Evolutionary conservation across 306 rosid species (phyloP), one percentile per base, ranked within the genome.

Genomic region (Cucurbita ficifolia): DNA sequence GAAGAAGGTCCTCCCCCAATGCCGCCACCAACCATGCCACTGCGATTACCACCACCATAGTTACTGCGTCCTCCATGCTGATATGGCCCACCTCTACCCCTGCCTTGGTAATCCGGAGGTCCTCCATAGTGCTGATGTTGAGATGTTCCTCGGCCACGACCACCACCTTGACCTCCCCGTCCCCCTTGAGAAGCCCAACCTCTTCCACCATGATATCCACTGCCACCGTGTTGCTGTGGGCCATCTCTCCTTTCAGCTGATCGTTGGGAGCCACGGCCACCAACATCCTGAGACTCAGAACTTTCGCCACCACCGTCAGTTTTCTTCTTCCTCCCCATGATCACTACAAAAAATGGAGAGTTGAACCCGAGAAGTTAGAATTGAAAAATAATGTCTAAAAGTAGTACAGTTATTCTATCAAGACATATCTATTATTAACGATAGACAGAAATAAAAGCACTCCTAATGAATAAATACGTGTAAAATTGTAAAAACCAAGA

Each of bases 11-110:
- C 88, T 65, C 81, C 80, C 46, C 82, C 86, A 5, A 82, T 24
- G n/a, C 87, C 85, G 73, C 88, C 89, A 59, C 82, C 79, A 18
- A 82, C 85, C 4, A 83, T 24, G 14, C 86, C 85, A 38, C 86
- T 38, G 4, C 85, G 82, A 75, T 78, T 85, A n/a, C 85, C 90
- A 59, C 85, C 82, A n/a, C 87, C 81, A 39, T 79, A 84, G 21
- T 87, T 87, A 60, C 88, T 92, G 3, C 88, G 88, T 10, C 88
- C 96, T 10, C 92, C 96, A 78, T 86, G 99, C 76, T 82, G 96
- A 38, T 86, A 76, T 56, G 87, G 80, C 33, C 90, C 95, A 51
- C 96, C 97, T 78, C 99, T 85, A 10, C 97, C 98, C 78, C 96
- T 83, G 10, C 87, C 96, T 79, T 89, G 97, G 80, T 86, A 88